phyloP scores from a whole-genome alignment of 768 basidiomycete genomes.

The Boletus coccyginus region DNA sequence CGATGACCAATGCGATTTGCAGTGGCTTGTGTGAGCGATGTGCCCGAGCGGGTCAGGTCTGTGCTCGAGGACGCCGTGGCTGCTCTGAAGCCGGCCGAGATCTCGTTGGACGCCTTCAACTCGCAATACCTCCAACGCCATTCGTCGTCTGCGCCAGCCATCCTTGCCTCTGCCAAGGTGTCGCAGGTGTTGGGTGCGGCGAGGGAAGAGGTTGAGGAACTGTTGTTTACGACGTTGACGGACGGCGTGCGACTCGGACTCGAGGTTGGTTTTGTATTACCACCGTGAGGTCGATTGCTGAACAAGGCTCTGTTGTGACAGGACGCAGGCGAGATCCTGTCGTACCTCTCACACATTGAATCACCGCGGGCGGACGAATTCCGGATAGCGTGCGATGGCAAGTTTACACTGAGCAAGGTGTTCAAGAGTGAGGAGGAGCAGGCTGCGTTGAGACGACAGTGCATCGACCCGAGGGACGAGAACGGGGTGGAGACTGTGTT shows the following conservation, averaged over 20 bases:
- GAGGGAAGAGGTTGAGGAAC: constrained; percentile 57
- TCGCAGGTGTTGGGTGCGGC: constrained; percentile 45
- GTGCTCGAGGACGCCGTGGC: constrained; percentile 48
- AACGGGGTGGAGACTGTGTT: constrained; percentile 23
- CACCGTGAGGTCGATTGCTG: background rate
- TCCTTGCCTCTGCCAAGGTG: constrained; percentile 65
- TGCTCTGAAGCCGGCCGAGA: constrained; percentile 52
- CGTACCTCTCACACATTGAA: constrained; percentile 47
- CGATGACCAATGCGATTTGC: background rate
- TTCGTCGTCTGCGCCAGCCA: constrained; percentile 45
- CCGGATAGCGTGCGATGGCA: constrained; percentile 47
- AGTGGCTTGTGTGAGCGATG: constrained; percentile 48
- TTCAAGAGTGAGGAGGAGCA: constrained; percentile 62
- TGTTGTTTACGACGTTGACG: constrained; percentile 48
- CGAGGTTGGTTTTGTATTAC: constrained; percentile 36
- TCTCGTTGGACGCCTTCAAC: constrained; percentile 67
- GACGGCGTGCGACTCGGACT: constrained; percentile 44
- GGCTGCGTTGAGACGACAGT: constrained; percentile 33
- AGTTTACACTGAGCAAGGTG: constrained; percentile 60
- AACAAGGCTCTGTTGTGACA: constrained; percentile 23
- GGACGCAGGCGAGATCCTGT: constrained; percentile 50
- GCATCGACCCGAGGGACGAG: constrained; percentile 21
- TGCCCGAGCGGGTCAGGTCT: constrained; percentile 45
- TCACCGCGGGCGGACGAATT: constrained; percentile 63
- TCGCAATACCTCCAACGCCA: constrained; percentile 72